Evolutionary conservation across 371 early-diverging fungal species (phyloP).

Genomic region (Actinomortierella ambigua): DNA sequence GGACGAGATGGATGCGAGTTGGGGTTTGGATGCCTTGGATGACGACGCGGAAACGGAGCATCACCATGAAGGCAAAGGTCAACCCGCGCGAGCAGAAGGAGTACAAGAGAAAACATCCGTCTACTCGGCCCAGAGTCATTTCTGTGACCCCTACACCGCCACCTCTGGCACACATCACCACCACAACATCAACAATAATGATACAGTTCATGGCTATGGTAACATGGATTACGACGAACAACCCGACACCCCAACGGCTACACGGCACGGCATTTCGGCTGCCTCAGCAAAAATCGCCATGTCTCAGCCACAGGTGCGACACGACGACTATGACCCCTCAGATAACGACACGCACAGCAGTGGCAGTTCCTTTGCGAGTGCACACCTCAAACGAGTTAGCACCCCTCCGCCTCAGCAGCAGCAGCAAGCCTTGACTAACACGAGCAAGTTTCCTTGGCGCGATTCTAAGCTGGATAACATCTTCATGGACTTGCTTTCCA

Average conservation of each 20-base stretch:
- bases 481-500: constrained; percentile 18
- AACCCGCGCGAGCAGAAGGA: constrained; percentile 1
- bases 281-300: no score
- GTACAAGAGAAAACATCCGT: neutral
- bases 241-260: constrained; percentile 1
- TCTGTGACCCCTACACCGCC: neutral
- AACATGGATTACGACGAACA: constrained; percentile 21
- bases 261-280: neutral
- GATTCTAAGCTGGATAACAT: constrained; percentile 28
- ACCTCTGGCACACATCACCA: neutral
- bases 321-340: no score
- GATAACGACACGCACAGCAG: no score
- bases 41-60: constrained; percentile 7
- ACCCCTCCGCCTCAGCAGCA: no score
- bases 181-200: constrained; percentile 7
- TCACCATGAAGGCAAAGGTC: constrained; percentile 31
- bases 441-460: constrained; percentile 21
- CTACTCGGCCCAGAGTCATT: constrained; percentile 1
- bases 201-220: constrained; percentile 22
- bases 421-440: no score
- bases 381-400: no score
- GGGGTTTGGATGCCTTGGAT: constrained; percentile 30
- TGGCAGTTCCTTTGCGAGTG: no score
- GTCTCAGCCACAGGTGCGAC: no score
- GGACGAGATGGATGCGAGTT: constrained; percentile 35